These are phyloP conservation scores for Carex littledalei DNA, from an alignment of 176 grass and related monocot genomes.

Conservation along the genomic window DNA sequence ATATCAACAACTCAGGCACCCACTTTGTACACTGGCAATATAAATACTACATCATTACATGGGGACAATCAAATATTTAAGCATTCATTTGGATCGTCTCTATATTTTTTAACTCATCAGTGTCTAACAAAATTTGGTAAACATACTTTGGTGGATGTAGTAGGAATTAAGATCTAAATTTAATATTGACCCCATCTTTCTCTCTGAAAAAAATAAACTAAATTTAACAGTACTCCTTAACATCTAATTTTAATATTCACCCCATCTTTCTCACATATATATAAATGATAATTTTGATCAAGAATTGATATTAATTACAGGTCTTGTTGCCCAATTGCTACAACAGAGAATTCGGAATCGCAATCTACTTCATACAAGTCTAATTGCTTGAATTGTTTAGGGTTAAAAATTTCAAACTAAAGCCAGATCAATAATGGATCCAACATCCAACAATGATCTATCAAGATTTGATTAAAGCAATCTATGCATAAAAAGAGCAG, in stretches of 20 bases:
- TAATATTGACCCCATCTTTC: neutral
- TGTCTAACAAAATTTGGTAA: neutral
- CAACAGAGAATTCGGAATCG: too few species aligned
- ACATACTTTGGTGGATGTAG: neutral
- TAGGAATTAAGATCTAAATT: neutral
- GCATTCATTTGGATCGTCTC: neutral
- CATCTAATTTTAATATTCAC: neutral
- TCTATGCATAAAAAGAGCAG: slow-evolving; percentile 8
- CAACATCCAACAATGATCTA: neutral
- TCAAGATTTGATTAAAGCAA: slow-evolving; percentile 4
- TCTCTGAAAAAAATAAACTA: neutral
- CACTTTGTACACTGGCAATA: neutral
- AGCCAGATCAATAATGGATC: neutral
- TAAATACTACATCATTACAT: neutral
- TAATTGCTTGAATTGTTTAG: too few species aligned
- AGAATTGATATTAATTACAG: too few species aligned
- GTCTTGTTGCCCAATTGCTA: too few species aligned
- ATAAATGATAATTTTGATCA: too few species aligned
- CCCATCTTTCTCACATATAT: too few species aligned
- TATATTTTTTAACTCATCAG: neutral
- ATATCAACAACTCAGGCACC: neutral
- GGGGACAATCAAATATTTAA: neutral
- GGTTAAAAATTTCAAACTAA: neutral
- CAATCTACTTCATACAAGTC: too few species aligned
- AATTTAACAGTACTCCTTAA: neutral